These are phyloP conservation scores for Aureobasidium leucospermi DNA, from an alignment of 2,329 filamentous ascomycete species.

Conservation along the genomic window DNA sequence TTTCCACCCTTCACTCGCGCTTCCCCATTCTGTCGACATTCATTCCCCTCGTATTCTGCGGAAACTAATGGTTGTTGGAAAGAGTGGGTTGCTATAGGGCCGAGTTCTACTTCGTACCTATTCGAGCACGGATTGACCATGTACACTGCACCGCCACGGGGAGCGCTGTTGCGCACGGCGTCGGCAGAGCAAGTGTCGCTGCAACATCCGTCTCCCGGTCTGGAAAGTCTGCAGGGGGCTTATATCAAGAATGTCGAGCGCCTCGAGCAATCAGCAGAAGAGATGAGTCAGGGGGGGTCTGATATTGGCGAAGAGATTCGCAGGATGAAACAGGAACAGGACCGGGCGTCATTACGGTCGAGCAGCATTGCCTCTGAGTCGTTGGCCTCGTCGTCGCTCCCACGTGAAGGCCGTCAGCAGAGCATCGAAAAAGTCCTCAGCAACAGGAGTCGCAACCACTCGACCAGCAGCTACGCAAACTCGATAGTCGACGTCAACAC, in stretches of 20 bases:
- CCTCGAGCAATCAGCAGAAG: constrained; percentile 68
- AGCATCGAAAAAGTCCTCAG: constrained; percentile 14
- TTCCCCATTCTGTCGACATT: neutral
- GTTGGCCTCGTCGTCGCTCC: neutral
- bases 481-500: constrained; percentile 66
- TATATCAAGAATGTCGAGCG: constrained; percentile 56
- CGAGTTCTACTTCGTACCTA: neutral
- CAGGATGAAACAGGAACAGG: constrained; percentile 63
- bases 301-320: constrained; percentile 74
- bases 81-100: neutral
- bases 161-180: constrained; percentile 15
- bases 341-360: constrained; percentile 53
- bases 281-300: constrained; percentile 61
- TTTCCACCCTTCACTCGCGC: neutral
- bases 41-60: neutral
- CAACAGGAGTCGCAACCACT: constrained; percentile 33
- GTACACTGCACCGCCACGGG: constrained; percentile 5
- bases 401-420: neutral
- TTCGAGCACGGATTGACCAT: neutral
- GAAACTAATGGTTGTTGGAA: neutral
- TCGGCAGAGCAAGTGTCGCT: constrained; percentile 16
- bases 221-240: constrained; percentile 13
- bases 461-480: constrained; percentile 37
- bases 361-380: constrained; percentile 13
- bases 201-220: constrained; percentile 15